A percentile compares a stretch with the other conserved stretches of the same genome.
Conservation (phyloP, 2,329 filamentous ascomycete genomes). For the Gaeumannomyces sp. region DNA sequence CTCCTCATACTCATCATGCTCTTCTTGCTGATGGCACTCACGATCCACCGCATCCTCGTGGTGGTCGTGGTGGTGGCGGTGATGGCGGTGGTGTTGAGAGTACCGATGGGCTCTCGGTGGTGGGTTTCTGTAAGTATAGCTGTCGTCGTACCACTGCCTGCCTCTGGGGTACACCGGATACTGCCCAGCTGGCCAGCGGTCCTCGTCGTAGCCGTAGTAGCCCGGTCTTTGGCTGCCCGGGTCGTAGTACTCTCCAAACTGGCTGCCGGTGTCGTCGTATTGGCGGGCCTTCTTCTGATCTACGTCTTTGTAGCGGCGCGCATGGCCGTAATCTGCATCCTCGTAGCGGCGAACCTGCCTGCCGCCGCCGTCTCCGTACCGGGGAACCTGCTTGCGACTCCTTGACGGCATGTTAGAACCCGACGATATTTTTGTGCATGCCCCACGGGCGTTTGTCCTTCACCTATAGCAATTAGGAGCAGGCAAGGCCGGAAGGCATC, state of each 20-base stretch:
- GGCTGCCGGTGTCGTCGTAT: neutral
- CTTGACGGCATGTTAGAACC: neutral
- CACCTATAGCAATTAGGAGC: neutral
- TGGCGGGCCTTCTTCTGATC: neutral
- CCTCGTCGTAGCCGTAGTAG: neutral
- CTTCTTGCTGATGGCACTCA: neutral
- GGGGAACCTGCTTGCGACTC: neutral
- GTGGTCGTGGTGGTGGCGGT: too few relatives aligned
- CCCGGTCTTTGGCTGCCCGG: neutral
- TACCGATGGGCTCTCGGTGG: neutral
- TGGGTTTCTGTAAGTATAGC: slow-evolving; percentile 1
- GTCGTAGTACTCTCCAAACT: slow-evolving; percentile 1
- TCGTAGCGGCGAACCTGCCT: neutral
- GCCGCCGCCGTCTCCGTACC: too few relatives aligned
- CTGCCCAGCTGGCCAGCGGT: neutral
- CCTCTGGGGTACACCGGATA: slow-evolving; percentile 5
- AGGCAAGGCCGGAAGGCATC: neutral
- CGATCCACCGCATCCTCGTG: too few relatives aligned
- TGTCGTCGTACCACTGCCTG: slow-evolving; percentile 9
- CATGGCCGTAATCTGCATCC: neutral
- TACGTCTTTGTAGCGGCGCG: too few relatives aligned
- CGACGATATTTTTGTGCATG: neutral
- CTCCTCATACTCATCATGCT: neutral
- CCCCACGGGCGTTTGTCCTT: neutral
- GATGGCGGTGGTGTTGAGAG: neutral